Conservation (phyloP, 129 eudicot species). For the Gnaphalium uliginosum region DNA sequence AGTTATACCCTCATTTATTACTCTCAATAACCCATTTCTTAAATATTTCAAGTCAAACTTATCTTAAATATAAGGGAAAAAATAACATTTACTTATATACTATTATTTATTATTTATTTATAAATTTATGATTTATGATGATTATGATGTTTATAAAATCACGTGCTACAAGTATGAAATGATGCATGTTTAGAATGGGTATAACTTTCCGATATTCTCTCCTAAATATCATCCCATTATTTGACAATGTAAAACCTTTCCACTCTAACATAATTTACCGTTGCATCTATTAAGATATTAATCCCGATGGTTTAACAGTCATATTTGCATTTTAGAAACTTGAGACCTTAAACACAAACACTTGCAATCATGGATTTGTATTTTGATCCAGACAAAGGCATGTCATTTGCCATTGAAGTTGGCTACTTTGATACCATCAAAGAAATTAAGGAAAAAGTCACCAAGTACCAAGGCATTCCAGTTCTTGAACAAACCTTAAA, state of each 20-base stretch:
- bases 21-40: too few species aligned
- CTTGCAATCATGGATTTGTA: constrained; percentile 51
- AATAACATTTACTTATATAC: too few species aligned
- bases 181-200: background rate
- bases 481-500: constrained; percentile 55
- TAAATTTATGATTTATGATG: too few species aligned
- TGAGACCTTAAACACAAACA: background rate
- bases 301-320: background rate
- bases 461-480: constrained; percentile 62
- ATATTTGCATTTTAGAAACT: background rate
- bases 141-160: too few species aligned
- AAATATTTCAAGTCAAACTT: too few species aligned
- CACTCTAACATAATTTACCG: background rate
- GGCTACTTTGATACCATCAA: constrained; percentile 74
- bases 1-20: too few species aligned
- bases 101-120: too few species aligned
- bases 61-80: too few species aligned
- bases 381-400: constrained; percentile 55
- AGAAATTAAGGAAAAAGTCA: constrained; percentile 75
- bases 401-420: constrained; percentile 59
- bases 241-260: background rate
- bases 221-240: background rate
- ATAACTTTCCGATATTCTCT: background rate
- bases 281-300: background rate
- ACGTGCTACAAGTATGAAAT: background rate